Evolutionary conservation across 225 moss, liverwort and hornwort species (phyloP), one percentile per base, ranked within the genome.

Genomic region (Antitrichia curtipendula): DNA sequence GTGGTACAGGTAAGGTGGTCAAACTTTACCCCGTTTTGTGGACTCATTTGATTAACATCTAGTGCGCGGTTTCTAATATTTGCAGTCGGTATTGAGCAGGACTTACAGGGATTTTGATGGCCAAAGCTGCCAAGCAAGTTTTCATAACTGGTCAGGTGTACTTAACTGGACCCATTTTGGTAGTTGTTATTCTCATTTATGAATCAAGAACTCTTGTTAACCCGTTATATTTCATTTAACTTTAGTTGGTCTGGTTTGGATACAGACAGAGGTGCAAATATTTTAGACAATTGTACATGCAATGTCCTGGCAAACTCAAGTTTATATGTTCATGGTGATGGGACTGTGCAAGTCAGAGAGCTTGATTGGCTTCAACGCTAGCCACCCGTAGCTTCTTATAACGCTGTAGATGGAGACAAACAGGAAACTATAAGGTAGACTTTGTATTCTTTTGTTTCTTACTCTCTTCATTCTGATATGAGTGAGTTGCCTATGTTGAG

Each of bases 231-330:
- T 75, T 82, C 31, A 22, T n/a, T n/a, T n/a, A n/a, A n/a, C n/a
- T n/a, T n/a, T n/a, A n/a, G n/a, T n/a, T n/a, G 65, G 79, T 60
- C 47, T 79, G 14, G 45, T 77, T 49, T 86, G 82, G 54, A 25
- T 91, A 56, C 87, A 94, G 96, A 97, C 85, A 93, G 66, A 87
- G 96, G 93, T 85, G 91, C 81, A 7, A 88, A 94, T 77, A 89
- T 95, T 86, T 92, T 96, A 86, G 95, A 97, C 89, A 97, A 96
- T 69, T 96, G 95, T 75, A 83, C 85, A 58, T 88, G 95, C 60
- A 97, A 97, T 86, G 91, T 94, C 32, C 59, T 92, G 13, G 82
- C 82, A 66, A 97, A 96, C 80, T 87, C 82, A 27, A 87, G 84
- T 79, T 91, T 89, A 32, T 89, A 90, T 86, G 87, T 82, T 81